A percentile compares a stretch with the other conserved stretches of the same genome.
These are phyloP conservation scores for Sclerotinia trifoliorum DNA, from an alignment of 2,329 filamentous ascomycete species.

Conservation along the genomic window DNA sequence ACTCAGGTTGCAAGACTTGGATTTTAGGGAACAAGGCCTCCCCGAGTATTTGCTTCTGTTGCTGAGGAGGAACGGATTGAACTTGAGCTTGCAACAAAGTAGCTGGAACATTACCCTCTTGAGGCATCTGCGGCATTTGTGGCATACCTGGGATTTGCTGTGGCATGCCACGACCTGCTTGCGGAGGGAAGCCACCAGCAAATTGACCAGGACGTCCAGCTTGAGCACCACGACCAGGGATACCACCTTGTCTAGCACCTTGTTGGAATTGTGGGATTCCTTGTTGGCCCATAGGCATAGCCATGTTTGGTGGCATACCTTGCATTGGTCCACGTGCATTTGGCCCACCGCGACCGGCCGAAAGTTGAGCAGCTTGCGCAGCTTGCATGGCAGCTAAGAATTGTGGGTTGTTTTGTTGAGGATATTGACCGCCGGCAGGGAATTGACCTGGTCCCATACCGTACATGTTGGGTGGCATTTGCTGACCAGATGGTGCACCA, in stretches of 20 bases:
- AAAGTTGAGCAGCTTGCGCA: conserved; percentile 57
- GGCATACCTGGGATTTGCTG: conserved; percentile 37
- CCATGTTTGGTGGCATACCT: conserved; percentile 70
- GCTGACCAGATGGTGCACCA: conserved; percentile 77
- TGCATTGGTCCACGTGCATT: conserved; percentile 60
- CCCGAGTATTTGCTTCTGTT: conserved; percentile 98
- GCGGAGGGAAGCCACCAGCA: conserved; percentile 41
- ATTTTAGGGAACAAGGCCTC: conserved; percentile 99
- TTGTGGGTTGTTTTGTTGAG: conserved; percentile 75
- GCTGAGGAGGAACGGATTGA: conserved; percentile 55
- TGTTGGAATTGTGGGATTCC: conserved; percentile 55
- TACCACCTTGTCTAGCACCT: conserved; percentile 48
- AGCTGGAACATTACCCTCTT: conserved; percentile 38
- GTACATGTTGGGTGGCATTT: conserved; percentile 86
- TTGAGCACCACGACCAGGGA: conserved; percentile 42
- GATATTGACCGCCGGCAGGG: conserved; percentile 74
- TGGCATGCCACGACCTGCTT: conserved; percentile 41
- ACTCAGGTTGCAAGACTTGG: conserved; percentile 85
- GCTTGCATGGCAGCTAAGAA: conserved; percentile 75
- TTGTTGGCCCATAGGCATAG: conserved; percentile 52
- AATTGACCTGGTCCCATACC: conserved; percentile 70
- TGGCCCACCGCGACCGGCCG: conserved; percentile 43
- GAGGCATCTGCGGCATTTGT: conserved; percentile 28
- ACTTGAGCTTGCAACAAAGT: conserved; percentile 58
- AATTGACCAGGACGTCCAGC: conserved; percentile 42